Evolutionary conservation across 2,329 filamentous ascomycete species (phyloP), one percentile per base, ranked within the genome.

Genomic region (Phaeophleospora eucalypticola): DNA sequence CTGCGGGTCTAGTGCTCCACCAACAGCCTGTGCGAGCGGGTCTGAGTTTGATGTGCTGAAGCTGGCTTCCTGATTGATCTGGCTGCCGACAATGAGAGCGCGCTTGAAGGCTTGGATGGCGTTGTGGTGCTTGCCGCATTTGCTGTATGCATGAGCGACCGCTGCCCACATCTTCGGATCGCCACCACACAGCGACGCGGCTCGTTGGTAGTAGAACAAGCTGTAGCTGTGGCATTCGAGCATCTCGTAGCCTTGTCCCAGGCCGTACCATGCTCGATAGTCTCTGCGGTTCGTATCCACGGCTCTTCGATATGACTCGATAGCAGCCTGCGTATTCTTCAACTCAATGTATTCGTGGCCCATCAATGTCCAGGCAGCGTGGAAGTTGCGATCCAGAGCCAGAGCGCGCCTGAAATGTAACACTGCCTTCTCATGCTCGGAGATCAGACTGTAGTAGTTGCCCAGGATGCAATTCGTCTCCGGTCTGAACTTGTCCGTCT

Each of bases 81-180:
- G 91, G 42, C 85, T 88, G 44, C 94, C 89, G 1, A 90, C 89
- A 1, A 93, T 80, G 6, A 98, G 73, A 0, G 93, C 93, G 32
- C 93, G 85, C 65, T 98, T 98, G 59, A 95, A 82, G 0, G 93
- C 89, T 62, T 95, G 93, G 67, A 98, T 96, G 21, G 89, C 91
- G 58, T 96, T 90, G n/a, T 83, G 79, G 41, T 88, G 76, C 45
- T 90, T 83, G 43, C 84, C 85, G 78, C 96, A 94, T 65, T 90
- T 91, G 52, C 91, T 86, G 54, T 95, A 83, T 65, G 91, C 96
- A 27, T 87, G 87, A 8, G 88, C 93, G 4, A 98, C 89, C 0
- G 93, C 93, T 73, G 93, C 86, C 93, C 93, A 98, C 87, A 98
- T 95, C 68, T 97, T 97, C 0, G 90, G 88, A 59, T 98, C 93